Conservation (phyloP, 768 basidiomycete genomes). For the Rhizopogon vinicolor region DNA sequence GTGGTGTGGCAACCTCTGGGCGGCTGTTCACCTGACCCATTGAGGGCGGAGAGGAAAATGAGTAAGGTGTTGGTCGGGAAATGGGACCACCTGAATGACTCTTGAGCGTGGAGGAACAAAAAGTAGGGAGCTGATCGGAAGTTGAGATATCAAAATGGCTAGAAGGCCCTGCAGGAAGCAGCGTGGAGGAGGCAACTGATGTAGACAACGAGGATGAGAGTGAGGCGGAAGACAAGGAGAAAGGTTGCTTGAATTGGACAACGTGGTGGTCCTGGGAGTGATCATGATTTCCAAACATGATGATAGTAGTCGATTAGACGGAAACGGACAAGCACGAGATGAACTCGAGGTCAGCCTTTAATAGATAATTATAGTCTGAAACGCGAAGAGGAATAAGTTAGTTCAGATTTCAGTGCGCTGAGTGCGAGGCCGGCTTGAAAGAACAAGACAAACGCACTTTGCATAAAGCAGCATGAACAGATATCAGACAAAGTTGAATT, state of each 20-base stretch:
- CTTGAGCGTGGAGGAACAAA: constrained; percentile 31
- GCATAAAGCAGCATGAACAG: constrained; percentile 9
- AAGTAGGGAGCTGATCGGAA: constrained; percentile 38
- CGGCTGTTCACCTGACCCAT: constrained; percentile 32
- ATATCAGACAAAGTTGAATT: not conserved
- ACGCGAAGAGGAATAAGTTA: constrained; percentile 7
- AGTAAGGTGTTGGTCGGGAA: constrained; percentile 17
- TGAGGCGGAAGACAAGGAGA: constrained; percentile 36
- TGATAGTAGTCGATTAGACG: constrained; percentile 7
- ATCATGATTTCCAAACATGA: constrained; percentile 13
- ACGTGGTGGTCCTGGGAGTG: constrained; percentile 19
- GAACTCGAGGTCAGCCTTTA: constrained; percentile 21
- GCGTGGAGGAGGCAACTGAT: constrained; percentile 36
- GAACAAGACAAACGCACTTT: constrained; percentile 22
- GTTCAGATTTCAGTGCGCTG: constrained; percentile 14
- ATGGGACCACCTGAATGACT: constrained; percentile 24
- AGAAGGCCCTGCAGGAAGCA: constrained; percentile 28
- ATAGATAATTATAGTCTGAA: constrained; percentile 25
- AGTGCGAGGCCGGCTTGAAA: constrained; percentile 15
- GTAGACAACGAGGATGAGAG: constrained; percentile 42
- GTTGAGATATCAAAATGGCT: constrained; percentile 36
- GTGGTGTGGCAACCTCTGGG: constrained; percentile 19
- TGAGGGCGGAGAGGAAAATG: constrained; percentile 19
- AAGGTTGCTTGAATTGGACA: constrained; percentile 32
- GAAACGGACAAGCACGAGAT: constrained; percentile 22